Evolutionary conservation across 129 eudicot species (phyloP), one percentile per base, ranked within the genome.

Genomic region (Flaveria robusta): DNA sequence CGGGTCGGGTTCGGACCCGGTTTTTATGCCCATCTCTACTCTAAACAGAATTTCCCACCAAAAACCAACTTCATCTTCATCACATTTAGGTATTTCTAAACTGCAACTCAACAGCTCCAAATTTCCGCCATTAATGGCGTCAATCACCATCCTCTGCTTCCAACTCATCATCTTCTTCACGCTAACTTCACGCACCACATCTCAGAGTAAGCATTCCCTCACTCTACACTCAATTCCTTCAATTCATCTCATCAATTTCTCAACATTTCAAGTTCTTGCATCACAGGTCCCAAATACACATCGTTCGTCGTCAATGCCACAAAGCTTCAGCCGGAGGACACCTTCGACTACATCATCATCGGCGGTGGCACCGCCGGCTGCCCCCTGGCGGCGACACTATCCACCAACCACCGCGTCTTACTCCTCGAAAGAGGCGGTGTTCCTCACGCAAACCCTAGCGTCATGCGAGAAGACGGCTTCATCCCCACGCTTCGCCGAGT

Each of bases 341-440:
- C 86, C 55, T 91, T 74, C 23, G 97, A 91, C 59, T 91, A 89
- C 87, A 63, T 74, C 39, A 74, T 74, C 12, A 43, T 74, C 31
- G 79, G 79, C 31, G 79, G 79, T 16, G 79, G 79, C 14, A 74
- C 79, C 9, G 79, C 79, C 20, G 79, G 79, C 7, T 74, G 79
- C 9, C 79, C 79, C 7, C 22, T 92, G 73, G 96, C 96, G 12
- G 96, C 97, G 31, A 92, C 96, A 4, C 75, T 89, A 34, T 92
- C 93, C 0, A 77, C 78, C 19, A 74, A 43, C 12, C 74, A 76
- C 74, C 69, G 78, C 0, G 93, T 92, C 12, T 83, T 89, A 52
- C 78, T 92, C 34, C 88, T 92, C 11, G 97, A 89, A 78, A 70
- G 96, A 64, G 96, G 97, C 12, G 91, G 91, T 11, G 74, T 87